Conservation (phyloP, 306 rosid species). For the Oxytropis ochrocephala region DNA sequence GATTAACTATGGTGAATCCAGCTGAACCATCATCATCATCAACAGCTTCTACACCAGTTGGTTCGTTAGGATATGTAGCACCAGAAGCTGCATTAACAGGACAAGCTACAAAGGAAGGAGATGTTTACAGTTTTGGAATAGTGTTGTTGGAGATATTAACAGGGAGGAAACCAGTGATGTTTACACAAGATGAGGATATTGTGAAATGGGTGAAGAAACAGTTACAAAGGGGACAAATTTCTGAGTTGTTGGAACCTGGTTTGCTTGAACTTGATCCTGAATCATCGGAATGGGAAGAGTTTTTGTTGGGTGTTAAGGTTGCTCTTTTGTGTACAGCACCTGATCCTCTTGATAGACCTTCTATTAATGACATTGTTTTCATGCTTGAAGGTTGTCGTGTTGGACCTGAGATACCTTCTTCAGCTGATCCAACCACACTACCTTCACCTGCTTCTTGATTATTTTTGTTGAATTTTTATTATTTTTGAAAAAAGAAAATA, state of each 20-base stretch:
- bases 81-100: conserved; percentile 64
- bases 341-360: conserved; percentile 82
- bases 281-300: conserved; percentile 88
- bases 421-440: conserved; percentile 75
- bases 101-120: conserved; percentile 55
- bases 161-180: conserved; percentile 74
- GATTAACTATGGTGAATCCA: conserved; percentile 39
- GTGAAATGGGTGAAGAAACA: conserved; percentile 87
- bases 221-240: conserved; percentile 58
- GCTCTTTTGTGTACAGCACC: conserved; percentile 77
- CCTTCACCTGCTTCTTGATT: conserved; percentile 52
- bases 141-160: conserved; percentile 75
- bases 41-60: conserved; percentile 38
- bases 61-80: conserved; percentile 67
- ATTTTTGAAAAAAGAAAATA: background rate
- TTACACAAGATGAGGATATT: conserved; percentile 67
- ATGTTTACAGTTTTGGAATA: conserved; percentile 78
- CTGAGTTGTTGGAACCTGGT: conserved; percentile 74
- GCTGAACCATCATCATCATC: conserved; percentile 57
- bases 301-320: conserved; percentile 70
- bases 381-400: conserved; percentile 92
- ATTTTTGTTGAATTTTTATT: background rate
- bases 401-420: conserved; percentile 74
- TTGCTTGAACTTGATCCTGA: conserved; percentile 81
- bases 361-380: conserved; percentile 73